phyloP scores from a whole-genome alignment of 768 basidiomycete species.

The Suillus hirtellus region DNA sequence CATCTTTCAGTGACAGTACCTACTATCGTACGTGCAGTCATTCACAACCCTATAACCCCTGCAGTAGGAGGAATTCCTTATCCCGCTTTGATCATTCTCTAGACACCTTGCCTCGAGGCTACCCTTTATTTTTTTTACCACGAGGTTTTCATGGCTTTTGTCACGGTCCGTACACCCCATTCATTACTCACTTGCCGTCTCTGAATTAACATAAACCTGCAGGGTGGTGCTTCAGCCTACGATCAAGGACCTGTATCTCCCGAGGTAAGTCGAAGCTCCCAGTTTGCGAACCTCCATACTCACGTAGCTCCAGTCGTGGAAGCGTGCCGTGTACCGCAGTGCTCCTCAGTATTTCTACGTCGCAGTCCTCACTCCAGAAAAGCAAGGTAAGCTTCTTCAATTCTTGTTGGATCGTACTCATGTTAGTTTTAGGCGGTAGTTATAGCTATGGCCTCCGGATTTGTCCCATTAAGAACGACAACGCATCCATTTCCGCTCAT shows the following conservation, averaged over 20 bases:
- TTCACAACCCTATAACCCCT: not conserved
- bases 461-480: conserved; percentile 40
- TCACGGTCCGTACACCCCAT: not conserved
- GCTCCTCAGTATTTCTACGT: conserved; percentile 63
- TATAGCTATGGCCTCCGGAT: conserved; percentile 67
- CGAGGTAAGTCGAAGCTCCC: conserved; percentile 25
- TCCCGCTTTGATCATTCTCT: not conserved
- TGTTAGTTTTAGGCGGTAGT: conserved; percentile 42
- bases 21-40: not conserved
- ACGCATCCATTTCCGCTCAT: conserved; percentile 26
- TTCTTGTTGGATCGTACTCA: conserved; percentile 9
- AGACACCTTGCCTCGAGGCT: conserved; percentile 4
- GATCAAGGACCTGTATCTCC: conserved; percentile 17
- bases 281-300: not conserved
- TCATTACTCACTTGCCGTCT: not conserved
- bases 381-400: conserved; percentile 46
- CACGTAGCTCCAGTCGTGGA: conserved; percentile 47
- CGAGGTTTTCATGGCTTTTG: conserved; percentile 16
- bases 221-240: conserved; percentile 17
- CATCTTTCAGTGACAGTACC: not conserved
- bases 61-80: conserved; percentile 9
- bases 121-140: not conserved
- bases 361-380: conserved; percentile 56
- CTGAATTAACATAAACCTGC: not conserved
- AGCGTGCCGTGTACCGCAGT: conserved; percentile 58